These are phyloP conservation scores for Stenocarpella maydis DNA, from an alignment of 2,329 filamentous ascomycete species.

Conservation along the genomic window DNA sequence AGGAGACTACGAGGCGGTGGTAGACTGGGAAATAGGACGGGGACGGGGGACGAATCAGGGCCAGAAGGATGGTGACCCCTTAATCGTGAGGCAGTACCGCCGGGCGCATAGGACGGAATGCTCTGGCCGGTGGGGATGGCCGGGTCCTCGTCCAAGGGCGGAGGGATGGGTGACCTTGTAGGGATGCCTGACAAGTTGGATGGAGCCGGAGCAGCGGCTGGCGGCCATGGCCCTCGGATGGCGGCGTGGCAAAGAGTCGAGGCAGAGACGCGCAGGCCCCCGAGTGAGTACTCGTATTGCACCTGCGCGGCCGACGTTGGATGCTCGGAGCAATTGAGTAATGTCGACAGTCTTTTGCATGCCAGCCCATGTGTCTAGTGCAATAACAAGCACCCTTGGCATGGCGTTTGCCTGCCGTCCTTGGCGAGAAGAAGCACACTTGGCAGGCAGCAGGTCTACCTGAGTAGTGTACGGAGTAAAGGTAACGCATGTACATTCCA, in stretches of 20 bases:
- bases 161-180: constrained; percentile 3
- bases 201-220: background rate
- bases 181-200: background rate
- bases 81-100: constrained; percentile 11
- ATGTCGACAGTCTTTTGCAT: background rate
- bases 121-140: constrained; percentile 1
- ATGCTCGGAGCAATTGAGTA: background rate
- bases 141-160: background rate
- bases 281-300: constrained; percentile 12
- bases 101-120: constrained; percentile 6
- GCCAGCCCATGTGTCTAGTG: too few relatives aligned
- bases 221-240: background rate
- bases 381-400: background rate
- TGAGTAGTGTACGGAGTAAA: too few relatives aligned
- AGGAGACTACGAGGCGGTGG: constrained; percentile 2
- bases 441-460: background rate
- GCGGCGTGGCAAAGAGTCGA: too few relatives aligned
- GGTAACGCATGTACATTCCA: too few relatives aligned
- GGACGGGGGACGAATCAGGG: background rate
- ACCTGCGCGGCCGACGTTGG: background rate
- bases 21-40: background rate
- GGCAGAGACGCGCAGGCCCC: too few relatives aligned
- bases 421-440: constrained; percentile 19
- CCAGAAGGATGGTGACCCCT: background rate
- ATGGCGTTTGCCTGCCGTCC: constrained; percentile 15